Base-by-base conservation (phyloP, 2,329 filamentous ascomycete genomes). In the Magnaporthales sp. region DNA sequence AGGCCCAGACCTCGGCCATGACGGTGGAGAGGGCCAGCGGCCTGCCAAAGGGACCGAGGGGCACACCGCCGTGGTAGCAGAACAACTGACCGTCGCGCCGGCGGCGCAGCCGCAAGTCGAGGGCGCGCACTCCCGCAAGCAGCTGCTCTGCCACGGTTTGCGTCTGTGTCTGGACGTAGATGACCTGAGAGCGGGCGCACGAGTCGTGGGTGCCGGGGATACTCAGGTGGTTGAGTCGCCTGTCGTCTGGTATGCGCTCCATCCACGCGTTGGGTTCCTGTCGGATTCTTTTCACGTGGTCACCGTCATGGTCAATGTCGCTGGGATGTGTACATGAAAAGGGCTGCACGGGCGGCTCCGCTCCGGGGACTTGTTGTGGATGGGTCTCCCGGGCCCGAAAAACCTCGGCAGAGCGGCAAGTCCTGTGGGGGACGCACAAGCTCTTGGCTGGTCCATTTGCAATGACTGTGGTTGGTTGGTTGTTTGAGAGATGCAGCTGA, bases 141-240 rank as follows among this genome's bases (percentile, higher is more conserved):
- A 92, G 81, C 74, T 92, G 89, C 68, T 86, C 83, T 61, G 77
- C 75, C 0, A 89, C 81, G 31, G 83, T 81, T 22, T 89, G 85
- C 51, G 86, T 84, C 76, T 92, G 89, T 70, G 89, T 91, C 56
- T 89, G 84, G n/a, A 91, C 89, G 9, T 88, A 91, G 0, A 89
- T 89, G 10, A 75, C 71, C 62, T 70, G 72, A 67, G 71, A 73
- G 62, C 74, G 68, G 54, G 74, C 74, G 70, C 81, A 84, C 24
- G 88, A 89, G 75, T 92, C 91, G 78, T 92, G 89, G 0, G 89
- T 91, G 67, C 89, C 89, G 0, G 89, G 89, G 62, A 91, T 89
- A 6, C 87, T 90, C 29, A 92, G 79, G 1, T 83, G 81, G 6
- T 87, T 89, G 5, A 91, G 75, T 1, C 85, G 80, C 0, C 81